Percentiles rank a stretch among this genome's conserved stretches.
These are phyloP conservation scores for Kwoniella shivajii DNA, from an alignment of 1,284 basidiomycete species.

Conservation along the genomic window DNA sequence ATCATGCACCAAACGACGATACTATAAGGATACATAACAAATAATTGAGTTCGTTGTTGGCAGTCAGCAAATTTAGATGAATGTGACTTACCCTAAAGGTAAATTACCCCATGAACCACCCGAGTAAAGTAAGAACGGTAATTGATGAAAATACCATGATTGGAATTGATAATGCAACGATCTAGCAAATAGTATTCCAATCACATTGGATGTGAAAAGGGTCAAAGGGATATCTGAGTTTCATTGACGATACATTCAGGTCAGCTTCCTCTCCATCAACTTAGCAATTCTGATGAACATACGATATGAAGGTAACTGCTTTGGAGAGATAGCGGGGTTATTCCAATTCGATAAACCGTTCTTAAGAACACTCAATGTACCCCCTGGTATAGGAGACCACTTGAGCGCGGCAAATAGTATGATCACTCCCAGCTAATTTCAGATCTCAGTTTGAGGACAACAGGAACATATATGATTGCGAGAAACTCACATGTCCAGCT, in stretches of 20 bases:
- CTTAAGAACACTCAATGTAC: constrained; percentile 61
- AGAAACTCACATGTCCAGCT: constrained; percentile 61
- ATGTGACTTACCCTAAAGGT: constrained; percentile 33
- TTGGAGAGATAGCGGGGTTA: constrained; percentile 12
- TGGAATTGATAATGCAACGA: constrained; percentile 99
- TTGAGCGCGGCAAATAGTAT: constrained; percentile 72
- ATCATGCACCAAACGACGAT: constrained; percentile 64
- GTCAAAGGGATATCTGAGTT: constrained; percentile 73
- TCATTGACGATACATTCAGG: constrained; percentile 5
- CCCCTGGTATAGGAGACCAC: constrained; percentile 70
- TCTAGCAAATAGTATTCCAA: constrained; percentile 90
- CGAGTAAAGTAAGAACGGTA: constrained; percentile 71
- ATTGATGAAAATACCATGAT: constrained; percentile 92
- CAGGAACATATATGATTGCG: not conserved
- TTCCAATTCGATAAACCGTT: constrained; percentile 55
- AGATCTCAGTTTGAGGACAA: not conserved
- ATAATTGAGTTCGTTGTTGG: not conserved
- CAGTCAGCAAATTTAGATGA: not conserved
- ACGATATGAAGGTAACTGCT: constrained; percentile 31
- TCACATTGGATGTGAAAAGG: constrained; percentile 86
- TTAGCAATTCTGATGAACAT: constrained; percentile 9
- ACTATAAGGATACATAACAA: constrained; percentile 55
- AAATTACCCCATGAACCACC: constrained; percentile 27
- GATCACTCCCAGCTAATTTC: constrained; percentile 21
- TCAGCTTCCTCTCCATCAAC: not conserved